Evolutionary conservation across 1,139 yeast species (phyloP), one percentile per base, ranked within the genome.

Genomic region (Debaryomyces sp.): DNA sequence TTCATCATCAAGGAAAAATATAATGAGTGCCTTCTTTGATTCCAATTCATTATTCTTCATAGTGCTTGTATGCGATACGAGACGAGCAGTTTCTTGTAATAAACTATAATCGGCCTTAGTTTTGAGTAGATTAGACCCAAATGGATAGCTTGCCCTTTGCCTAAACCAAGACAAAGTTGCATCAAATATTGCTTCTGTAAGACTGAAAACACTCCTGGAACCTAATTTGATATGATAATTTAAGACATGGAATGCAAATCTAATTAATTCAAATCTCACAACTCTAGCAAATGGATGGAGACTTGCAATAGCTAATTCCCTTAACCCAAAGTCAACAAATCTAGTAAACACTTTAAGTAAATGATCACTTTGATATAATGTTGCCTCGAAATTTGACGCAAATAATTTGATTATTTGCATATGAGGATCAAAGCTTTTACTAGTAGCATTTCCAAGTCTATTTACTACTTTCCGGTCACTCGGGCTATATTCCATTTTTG

Each of bases 401-500:
- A 94, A 79, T 61, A 91, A 80, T 47, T 82, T 73, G 47, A 89
- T 82, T 24, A 94, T 75, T 53, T 80, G 77, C 44, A 82, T 68
- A 64, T 94, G 98, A 0, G 96, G 89, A 49, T 85, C 86, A 57
- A 90, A 75, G n/a, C 75, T 67, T 46, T 76, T 71, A 6, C 77
- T 72, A 0, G 82, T 82, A 4, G 65, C 53, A 4, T 68, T 66
- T 1, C 90, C 83, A 32, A 74, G 67, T 54, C 78, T 78, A 50
- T 82, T 79, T n/a, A 85, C 76, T 8, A 72, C 77, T 40, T 75
- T 75, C 56, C 82, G 84, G 67, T 88, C 86, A 45, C 96, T 84
- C 13, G 99, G 98, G 1, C 91, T 75, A 61, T 95, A 95, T 57
- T 89, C 96, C 99, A 94, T 94, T 51, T 75, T 78, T 54, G 80